phyloP scores from a whole-genome alignment of 2,329 filamentous ascomycete species.

The Tolypocladium sp. region DNA sequence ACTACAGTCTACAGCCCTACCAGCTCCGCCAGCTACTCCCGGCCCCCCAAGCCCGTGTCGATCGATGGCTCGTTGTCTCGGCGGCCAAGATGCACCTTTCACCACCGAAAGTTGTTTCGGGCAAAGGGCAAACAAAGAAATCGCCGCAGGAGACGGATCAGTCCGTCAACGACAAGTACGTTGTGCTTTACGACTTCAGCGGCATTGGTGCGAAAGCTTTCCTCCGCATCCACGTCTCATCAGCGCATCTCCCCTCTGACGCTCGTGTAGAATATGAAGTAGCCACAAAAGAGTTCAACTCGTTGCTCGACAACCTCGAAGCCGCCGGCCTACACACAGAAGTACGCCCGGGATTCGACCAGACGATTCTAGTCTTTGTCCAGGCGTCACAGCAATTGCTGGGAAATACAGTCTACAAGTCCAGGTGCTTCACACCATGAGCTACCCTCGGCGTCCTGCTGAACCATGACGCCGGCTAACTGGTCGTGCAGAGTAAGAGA shows the following conservation, averaged over 20 bases:
- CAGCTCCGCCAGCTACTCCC: background rate
- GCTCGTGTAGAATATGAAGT: conserved; percentile 20
- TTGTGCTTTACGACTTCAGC: conserved; percentile 27
- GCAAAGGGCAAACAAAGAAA: background rate
- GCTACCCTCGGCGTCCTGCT: no score
- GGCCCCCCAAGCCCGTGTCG: background rate
- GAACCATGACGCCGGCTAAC: background rate
- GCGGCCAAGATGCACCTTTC: background rate
- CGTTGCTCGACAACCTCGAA: conserved; percentile 48
- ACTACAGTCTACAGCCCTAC: background rate
- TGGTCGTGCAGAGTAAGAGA: conserved; percentile 51
- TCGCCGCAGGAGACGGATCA: background rate
- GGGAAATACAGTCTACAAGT: conserved; percentile 55
- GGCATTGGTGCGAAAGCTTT: conserved; percentile 19
- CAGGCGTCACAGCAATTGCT: conserved; percentile 54
- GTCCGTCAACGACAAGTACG: conserved; percentile 27
- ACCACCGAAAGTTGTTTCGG: background rate
- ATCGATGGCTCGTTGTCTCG: background rate
- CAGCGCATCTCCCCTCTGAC: background rate
- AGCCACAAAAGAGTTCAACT: conserved; percentile 23
- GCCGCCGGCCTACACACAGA: conserved; percentile 59
- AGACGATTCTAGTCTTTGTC: conserved; percentile 58
- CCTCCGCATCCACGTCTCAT: background rate
- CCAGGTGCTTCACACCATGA: background rate
- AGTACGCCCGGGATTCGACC: conserved; percentile 60